phyloP scores from a whole-genome alignment of 2,329 filamentous ascomycete species.

The Colletotrichum limetticola region DNA sequence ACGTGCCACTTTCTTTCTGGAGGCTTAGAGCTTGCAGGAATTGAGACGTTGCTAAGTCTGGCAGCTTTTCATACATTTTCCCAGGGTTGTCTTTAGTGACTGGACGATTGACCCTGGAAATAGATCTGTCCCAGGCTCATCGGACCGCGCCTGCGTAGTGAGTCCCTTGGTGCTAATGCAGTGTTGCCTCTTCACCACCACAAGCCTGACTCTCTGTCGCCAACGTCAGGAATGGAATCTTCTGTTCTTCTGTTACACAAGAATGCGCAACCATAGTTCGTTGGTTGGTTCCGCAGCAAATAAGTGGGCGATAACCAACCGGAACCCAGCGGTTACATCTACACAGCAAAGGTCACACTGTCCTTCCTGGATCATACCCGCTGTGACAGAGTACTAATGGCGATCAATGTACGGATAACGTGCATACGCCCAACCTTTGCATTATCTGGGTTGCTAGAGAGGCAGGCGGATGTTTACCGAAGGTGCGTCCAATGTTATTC shows the following conservation, averaged over 20 bases:
- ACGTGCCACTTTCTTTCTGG: conserved; percentile 24
- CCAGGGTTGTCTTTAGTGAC: background rate
- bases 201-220: background rate
- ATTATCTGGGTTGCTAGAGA: background rate
- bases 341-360: background rate
- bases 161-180: conserved; percentile 10
- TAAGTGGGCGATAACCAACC: background rate
- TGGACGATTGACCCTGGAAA: conserved; percentile 5
- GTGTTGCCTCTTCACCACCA: background rate
- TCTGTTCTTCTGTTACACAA: conserved; percentile 16
- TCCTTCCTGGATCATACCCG: background rate
- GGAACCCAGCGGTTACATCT: background rate
- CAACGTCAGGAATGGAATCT: background rate
- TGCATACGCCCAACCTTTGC: background rate
- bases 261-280: background rate
- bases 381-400: background rate
- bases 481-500: background rate
- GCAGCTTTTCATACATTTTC: conserved; percentile 1
- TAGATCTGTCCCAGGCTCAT: conserved; percentile 19
- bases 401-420: background rate
- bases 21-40: conserved; percentile 9
- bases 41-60: conserved; percentile 9
- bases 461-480: conserved; percentile 9
- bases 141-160: conserved; percentile 21
- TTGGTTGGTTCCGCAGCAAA: background rate